phyloP scores from a whole-genome alignment of 495 filamentous ascomycete species.

The Penicillium coffeae region DNA sequence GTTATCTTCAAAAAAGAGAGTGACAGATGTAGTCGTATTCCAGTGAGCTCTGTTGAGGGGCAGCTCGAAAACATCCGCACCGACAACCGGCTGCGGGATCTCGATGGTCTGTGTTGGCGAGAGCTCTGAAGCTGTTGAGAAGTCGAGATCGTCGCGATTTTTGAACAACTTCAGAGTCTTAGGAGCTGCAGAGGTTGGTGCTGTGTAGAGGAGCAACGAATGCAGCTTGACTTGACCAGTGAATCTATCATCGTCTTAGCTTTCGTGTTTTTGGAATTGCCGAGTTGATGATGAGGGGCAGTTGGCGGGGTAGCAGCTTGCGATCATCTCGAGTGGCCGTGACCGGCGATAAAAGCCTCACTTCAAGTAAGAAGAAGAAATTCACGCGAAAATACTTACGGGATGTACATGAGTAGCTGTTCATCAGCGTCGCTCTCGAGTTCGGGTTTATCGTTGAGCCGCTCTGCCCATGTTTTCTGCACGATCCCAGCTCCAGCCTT shows the following conservation, averaged over 20 bases:
- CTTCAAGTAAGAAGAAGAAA: neutral
- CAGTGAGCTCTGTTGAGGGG: slow-evolving; percentile 84
- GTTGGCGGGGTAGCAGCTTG: slow-evolving; percentile 16
- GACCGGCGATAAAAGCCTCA: neutral
- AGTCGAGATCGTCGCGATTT: slow-evolving; percentile 86
- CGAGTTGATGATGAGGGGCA: slow-evolving; percentile 20
- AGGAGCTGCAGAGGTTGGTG: slow-evolving; percentile 66
- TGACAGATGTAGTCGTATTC: slow-evolving; percentile 70
- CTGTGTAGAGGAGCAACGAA: slow-evolving; percentile 77
- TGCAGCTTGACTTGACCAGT: slow-evolving; percentile 90
- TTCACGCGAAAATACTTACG: slow-evolving; percentile 67
- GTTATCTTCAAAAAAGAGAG: slow-evolving; percentile 74
- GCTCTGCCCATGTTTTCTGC: slow-evolving; percentile 86
- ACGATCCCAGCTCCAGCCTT: slow-evolving; percentile 70
- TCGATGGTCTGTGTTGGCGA: slow-evolving; percentile 72
- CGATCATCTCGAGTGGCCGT: neutral
- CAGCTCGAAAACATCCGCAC: slow-evolving; percentile 75
- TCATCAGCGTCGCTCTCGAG: slow-evolving; percentile 85
- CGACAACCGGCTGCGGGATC: slow-evolving; percentile 62
- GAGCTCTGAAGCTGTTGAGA: slow-evolving; percentile 64
- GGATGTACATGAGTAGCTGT: slow-evolving; percentile 86
- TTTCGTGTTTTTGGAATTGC: slow-evolving; percentile 6
- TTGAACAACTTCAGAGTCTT: slow-evolving; percentile 76
- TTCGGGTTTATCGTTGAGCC: slow-evolving; percentile 65
- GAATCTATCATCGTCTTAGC: slow-evolving; percentile 57